Base-by-base conservation (phyloP, 345 rosid species). In the Hypericum androsaemum region DNA sequence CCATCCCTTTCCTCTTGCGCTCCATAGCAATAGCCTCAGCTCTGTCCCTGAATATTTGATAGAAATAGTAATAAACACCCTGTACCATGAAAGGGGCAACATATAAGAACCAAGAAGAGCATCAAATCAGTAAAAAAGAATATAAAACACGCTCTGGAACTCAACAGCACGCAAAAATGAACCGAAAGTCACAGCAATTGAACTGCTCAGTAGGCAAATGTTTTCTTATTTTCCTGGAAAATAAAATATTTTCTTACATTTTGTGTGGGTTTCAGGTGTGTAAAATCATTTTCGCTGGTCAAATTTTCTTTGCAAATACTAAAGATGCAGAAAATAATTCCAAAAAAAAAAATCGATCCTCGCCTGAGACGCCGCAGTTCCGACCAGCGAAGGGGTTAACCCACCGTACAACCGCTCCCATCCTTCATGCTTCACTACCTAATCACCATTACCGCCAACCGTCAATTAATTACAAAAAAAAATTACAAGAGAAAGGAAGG, bases 21-120 rank as follows among this genome's bases (percentile, higher is more conserved):
- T 65, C 75, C 56, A 76, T 73, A 36, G 97, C 97, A 39, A 71
- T 62, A 59, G 75, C 69, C 79, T 81, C 95, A 59, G 83, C 97
- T 73, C 68, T 88, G 73, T 66, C 82, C 89, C 97, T 83, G 73
- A 94, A 88, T 76, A 94, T 83, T 94, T 94, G 95, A 83, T 88
- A 94, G 82, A 94, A 88, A 83, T 86, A 94, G 68, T 88, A 94
- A 69, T 88, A 94, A 74, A 94, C 99, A 73, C 97, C 99, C 99
- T 88, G 85, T 70, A 68, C 53, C 78, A 86, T 60, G 66, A 67
- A 77, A 79, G 68, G 36, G 60, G 8, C 44, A 64, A 47, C 47
- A 63, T 12, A 65, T 73, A 72, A 73, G 68, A 65, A 57, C 61
- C 16, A 57, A 59, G n/a, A 56, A 60, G 32, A 22, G 1, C 32